Percentiles rank a stretch among this genome's conserved stretches.
These are phyloP conservation scores for Xylaria sp. DNA, from an alignment of 2,329 filamentous ascomycete genomes.

Conservation along the genomic window DNA sequence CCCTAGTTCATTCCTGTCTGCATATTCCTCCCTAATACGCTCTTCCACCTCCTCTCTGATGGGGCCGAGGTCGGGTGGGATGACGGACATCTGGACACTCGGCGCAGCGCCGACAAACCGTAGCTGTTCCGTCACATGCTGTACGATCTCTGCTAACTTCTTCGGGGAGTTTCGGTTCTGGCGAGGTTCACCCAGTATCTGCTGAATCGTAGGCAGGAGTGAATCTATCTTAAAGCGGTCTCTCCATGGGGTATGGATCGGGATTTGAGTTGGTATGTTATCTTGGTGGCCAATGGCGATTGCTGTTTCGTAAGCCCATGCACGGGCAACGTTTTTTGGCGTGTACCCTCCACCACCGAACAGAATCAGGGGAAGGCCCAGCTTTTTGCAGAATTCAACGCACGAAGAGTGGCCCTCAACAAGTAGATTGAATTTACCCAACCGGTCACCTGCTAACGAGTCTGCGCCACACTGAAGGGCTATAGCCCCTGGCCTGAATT, in stretches of 20 bases:
- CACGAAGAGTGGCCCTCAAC: constrained; percentile 93
- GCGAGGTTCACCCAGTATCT: constrained; percentile 68
- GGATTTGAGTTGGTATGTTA: constrained; percentile 74
- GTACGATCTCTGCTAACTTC: constrained; percentile 75
- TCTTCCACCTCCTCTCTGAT: constrained; percentile 73
- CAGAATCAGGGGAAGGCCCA: constrained; percentile 81
- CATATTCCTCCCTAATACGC: constrained; percentile 66
- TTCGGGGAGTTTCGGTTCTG: constrained; percentile 82
- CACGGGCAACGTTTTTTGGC: constrained; percentile 91
- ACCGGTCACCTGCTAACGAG: constrained; percentile 87
- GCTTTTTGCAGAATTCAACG: constrained; percentile 84
- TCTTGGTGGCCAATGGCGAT: constrained; percentile 80
- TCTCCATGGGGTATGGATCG: constrained; percentile 81
- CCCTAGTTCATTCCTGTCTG: constrained; percentile 61
- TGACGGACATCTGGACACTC: constrained; percentile 81
- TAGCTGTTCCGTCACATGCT: constrained; percentile 82
- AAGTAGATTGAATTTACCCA: constrained; percentile 96
- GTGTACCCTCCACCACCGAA: constrained; percentile 97
- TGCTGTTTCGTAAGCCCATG: constrained; percentile 96
- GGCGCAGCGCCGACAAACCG: constrained; percentile 84
- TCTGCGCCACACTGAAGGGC: constrained; percentile 96
- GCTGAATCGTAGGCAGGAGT: constrained; percentile 84
- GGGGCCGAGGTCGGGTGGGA: constrained; percentile 76
- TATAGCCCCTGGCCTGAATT: constrained; percentile 88
- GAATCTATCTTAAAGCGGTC: constrained; percentile 88